Base-by-base conservation (phyloP, 1,284 basidiomycete species). In the Abortiporus biennis region DNA sequence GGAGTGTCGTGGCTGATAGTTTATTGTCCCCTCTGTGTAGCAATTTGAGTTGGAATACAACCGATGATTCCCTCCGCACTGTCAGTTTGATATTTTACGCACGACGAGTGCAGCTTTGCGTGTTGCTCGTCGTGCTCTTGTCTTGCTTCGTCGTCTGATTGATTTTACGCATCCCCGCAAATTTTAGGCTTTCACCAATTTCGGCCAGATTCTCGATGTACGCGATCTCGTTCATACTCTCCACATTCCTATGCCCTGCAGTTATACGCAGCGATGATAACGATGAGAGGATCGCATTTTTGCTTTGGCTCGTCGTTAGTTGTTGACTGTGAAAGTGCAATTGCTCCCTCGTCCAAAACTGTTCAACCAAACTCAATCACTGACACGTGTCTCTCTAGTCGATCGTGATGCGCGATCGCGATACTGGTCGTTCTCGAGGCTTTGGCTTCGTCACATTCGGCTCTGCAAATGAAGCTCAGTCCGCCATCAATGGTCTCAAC, bases 331-430 rank as follows among this genome's bases (percentile, higher is more conserved):
- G n/a, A n/a, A 37, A 36, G 36, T 22, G 35, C 40, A 34, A 40
- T 43, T 24, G 40, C 27, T 38, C 38, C 34, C 31, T 34, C 25
- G 13, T 20, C 15, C 25, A 20, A 20, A 24, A 27, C 24, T 30
- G 42, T 45, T 39, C 47, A n/a, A n/a, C n/a, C n/a, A n/a, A n/a
- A n/a, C n/a, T n/a, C n/a, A n/a, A n/a, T n/a, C 15, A 40, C 24
- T 42, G 34, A 46, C 47, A 41, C 52, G 65, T 65, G 48, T 50
- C 50, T 55, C 49, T 16, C 11, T 52, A 92, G 89, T 87, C 85
- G 57, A 90, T 92, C 66, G 92, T 96, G 69, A 95, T 95, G 92
- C 89, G 92, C 72, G 93, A 96, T 72, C 90, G 92, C 61, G 92
- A 95, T 63, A 95, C 93, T 51, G 89, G 91, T 54, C 90, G 92